Conservation (phyloP, 2,329 filamentous ascomycete species). For the Aspergillus spinulosporus region DNA sequence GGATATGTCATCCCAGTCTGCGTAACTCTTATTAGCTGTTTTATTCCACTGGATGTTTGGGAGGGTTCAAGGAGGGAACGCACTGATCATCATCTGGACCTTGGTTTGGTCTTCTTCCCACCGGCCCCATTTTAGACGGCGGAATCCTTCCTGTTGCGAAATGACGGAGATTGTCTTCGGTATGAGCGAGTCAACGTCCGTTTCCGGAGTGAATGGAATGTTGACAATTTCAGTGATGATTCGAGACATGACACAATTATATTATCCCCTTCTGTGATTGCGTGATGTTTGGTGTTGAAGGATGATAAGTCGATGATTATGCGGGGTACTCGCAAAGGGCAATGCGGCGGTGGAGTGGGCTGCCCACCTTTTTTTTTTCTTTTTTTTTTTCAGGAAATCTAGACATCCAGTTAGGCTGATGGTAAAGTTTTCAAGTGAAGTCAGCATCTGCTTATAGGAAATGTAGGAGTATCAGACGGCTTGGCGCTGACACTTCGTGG, state of each 20-base stretch:
- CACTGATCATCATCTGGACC: constrained; percentile 9
- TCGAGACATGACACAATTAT: not conserved
- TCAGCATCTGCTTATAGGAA: too few relatives aligned
- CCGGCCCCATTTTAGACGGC: constrained; percentile 5
- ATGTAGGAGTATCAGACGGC: too few relatives aligned
- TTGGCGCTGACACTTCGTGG: too few relatives aligned
- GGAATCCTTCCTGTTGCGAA: not conserved
- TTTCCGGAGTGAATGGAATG: not conserved
- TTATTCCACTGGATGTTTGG: not conserved
- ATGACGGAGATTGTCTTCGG: not conserved
- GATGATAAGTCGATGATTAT: not conserved
- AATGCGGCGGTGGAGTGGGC: not conserved
- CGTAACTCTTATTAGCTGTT: too few relatives aligned
- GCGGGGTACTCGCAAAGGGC: not conserved
- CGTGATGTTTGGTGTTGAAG: not conserved
- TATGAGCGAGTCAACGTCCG: not conserved
- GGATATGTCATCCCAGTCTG: constrained; percentile 6
- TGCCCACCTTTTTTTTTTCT: too few relatives aligned
- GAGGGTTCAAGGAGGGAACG: not conserved
- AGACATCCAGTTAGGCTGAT: too few relatives aligned
- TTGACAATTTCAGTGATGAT: constrained; percentile 5
- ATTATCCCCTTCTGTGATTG: not conserved
- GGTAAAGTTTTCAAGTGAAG: too few relatives aligned
- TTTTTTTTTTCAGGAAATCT: too few relatives aligned
- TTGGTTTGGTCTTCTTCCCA: constrained; percentile 9